phyloP scores from a whole-genome alignment of 768 basidiomycete species.

The Auriscalpium orientale region DNA sequence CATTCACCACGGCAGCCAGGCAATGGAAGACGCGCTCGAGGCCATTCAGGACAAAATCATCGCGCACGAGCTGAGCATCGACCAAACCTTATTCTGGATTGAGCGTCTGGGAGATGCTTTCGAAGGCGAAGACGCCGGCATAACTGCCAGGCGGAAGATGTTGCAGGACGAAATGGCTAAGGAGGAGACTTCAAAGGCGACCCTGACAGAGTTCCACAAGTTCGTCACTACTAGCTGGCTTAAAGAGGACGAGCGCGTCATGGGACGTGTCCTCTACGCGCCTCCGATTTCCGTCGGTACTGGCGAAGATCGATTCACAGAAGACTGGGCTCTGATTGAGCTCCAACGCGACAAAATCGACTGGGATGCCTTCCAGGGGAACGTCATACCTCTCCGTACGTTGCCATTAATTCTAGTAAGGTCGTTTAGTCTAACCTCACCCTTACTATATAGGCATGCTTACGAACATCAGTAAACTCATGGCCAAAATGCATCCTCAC shows the following conservation, averaged over 20 bases:
- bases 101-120: neutral
- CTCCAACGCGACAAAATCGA: neutral
- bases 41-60: neutral
- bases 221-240: neutral
- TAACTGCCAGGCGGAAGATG: neutral
- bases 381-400: neutral
- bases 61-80: neutral
- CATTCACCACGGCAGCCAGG: neutral
- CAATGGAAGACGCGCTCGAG: neutral
- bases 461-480: too few relatives aligned
- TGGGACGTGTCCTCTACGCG: neutral
- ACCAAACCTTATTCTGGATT: too few relatives aligned
- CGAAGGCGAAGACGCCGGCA: neutral
- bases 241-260: neutral
- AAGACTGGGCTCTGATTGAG: neutral
- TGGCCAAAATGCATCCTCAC: slow-evolving; percentile 12
- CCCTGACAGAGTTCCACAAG: neutral
- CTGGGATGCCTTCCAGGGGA: neutral
- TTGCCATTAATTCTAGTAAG: neutral
- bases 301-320: neutral
- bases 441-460: slow-evolving; percentile 3
- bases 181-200: neutral
- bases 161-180: neutral
- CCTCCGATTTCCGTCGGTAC: neutral
- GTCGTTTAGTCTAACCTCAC: neutral